A percentile compares a stretch with the other conserved stretches of the same genome.
phyloP scores from a whole-genome alignment of 1,284 basidiomycete genomes.

The Heterobasidion occidentale region DNA sequence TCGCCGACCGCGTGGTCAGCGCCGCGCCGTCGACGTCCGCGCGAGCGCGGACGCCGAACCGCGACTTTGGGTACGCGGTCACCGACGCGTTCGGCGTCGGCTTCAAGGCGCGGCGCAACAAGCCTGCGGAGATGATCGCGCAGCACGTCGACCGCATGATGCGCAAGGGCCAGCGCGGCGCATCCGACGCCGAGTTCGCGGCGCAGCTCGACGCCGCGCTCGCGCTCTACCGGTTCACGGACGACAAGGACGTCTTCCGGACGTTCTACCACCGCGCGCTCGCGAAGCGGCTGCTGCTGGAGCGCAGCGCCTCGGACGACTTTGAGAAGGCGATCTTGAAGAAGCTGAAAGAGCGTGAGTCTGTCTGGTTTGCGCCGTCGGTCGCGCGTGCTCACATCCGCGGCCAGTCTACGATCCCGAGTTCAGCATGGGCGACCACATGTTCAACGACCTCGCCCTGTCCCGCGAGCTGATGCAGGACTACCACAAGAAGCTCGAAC shows the following conservation, averaged over 20 bases:
- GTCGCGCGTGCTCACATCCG: neutral
- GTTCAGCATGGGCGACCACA: constrained; percentile 82
- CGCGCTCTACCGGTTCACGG: constrained; percentile 80
- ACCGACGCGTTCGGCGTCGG: constrained; percentile 74
- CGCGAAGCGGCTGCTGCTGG: constrained; percentile 83
- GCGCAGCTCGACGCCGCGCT: constrained; percentile 70
- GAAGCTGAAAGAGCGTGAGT: constrained; percentile 79
- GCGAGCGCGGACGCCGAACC: constrained; percentile 26
- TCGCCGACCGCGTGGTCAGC: constrained; percentile 27
- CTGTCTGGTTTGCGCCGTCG: neutral
- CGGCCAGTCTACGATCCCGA: constrained; percentile 76
- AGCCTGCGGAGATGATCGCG: constrained; percentile 93
- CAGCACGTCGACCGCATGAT: constrained; percentile 85
- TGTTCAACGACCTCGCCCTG: constrained; percentile 82
- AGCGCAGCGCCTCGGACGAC: constrained; percentile 85
- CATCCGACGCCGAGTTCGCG: constrained; percentile 67
- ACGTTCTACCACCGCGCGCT: constrained; percentile 90
- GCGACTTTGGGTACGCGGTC: constrained; percentile 54
- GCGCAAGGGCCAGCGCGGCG: constrained; percentile 75
- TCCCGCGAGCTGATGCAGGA: constrained; percentile 63
- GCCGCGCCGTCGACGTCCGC: constrained; percentile 17
- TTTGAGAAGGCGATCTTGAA: constrained; percentile 87
- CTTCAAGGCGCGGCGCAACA: constrained; percentile 77
- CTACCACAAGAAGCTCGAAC: constrained; percentile 30
- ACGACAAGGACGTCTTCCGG: constrained; percentile 91